Evolutionary conservation across 2,329 filamentous ascomycete species (phyloP), one percentile per base, ranked within the genome.

Genomic region (Aureobasidium zeae): DNA sequence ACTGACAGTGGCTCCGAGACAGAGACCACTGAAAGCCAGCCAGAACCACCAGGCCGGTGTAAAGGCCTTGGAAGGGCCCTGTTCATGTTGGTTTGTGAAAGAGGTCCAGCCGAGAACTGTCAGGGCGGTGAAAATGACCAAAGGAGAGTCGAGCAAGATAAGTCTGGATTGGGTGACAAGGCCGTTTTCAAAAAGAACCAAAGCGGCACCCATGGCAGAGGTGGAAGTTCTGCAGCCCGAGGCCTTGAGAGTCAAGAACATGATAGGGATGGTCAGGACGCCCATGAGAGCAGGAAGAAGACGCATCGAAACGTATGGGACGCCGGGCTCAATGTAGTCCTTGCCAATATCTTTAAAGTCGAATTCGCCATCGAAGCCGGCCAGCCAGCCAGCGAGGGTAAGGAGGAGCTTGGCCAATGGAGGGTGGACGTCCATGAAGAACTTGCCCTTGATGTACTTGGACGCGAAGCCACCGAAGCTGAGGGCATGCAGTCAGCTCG

Each of bases 351-450:
- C 88, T 72, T 96, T 98, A 73, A 98, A 98, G 64, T 96, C 91
- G 62, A 98, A 98, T 51, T 86, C 74, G 52, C 91, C 91, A 60
- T 95, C 77, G 63, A 96, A 98, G 43, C 91, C 91, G 56, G 88
- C 91, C 51, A 95, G 67, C 81, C 84, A 98, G 55, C 89, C 91
- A 51, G 88, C 87, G 48, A 98, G 77, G 41, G 91, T 94, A 57
- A 98, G 89, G 54, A 98, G 79, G 61, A 98, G 78, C 72, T 98
- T 98, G 53, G 91, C 91, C 48, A 98, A 74, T 33, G 91, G 91
- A 22, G 91, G 91, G 62, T 98, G 91, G n/a, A 98, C 91, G 62
- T 98, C 91, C 91, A 98, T 98, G 66, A 98, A 98, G 76, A 98
- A 98, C 63, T 76, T 83, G 59, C 91, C 91, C 73, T 98, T 96